Base-by-base conservation (phyloP, 2,329 filamentous ascomycete genomes). In the Chaetomium olivaceum region DNA sequence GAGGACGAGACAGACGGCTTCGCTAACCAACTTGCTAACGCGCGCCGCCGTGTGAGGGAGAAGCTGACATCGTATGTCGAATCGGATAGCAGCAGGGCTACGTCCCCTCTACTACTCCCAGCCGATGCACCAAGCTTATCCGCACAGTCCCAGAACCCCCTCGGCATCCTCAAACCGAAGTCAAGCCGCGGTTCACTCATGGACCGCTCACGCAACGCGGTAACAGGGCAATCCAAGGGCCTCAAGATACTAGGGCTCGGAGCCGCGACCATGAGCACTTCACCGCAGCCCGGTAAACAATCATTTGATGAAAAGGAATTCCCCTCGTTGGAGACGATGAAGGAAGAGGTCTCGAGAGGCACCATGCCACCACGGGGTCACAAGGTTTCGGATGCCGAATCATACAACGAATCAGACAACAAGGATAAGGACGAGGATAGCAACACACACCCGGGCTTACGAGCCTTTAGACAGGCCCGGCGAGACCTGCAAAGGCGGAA, bases 41-140 rank as follows among this genome's bases (percentile, higher is more conserved):
- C 90, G 19, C 87, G 90, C 62, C 85, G 86, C 33, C 85, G 89
- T 1, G 89, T 93, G 8, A 87, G 91, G 60, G 90, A 93, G 75
- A 89, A 87, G 70, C 79, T 93, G 54, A 90, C 87, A 8, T 89
- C 85, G 0, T 89, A 88, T 68, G 87, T 86, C 0, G 89, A 91
- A 71, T 83, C 83, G 2, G 87, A 91, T 46, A 81, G 77, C 67
- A 81, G 81, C 55, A 77, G 74, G 50, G 70, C 78, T 56, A 81
- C 79, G 52, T 82, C 82, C 3, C 80, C 82, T 25, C 70, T 77
- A 63, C 46, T 76, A 64, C 31, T 76, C 68, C 72, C 75, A 57
- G 64, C 74, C 14, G 79, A 82, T 39, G 70, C 74, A 6, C 67
- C 74, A 56, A 64, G 78, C 52, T 36, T 75, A 57, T 66, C 74